Conservation (phyloP, 192 early-diverging fungal genomes). For the Umbelopsis sp. region DNA sequence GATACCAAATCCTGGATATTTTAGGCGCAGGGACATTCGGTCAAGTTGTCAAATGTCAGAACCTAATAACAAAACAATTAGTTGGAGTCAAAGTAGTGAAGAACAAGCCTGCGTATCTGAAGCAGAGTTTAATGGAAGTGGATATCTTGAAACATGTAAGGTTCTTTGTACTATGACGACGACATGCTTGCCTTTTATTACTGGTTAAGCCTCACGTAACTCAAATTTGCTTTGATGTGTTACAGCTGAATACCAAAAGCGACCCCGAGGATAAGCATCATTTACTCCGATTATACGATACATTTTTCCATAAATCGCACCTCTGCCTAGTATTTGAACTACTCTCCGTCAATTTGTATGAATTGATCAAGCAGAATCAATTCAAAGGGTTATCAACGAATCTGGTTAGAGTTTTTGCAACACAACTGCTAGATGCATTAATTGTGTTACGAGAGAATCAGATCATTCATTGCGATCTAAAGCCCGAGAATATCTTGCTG, state of each 20-base stretch:
- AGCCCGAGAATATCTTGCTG: constrained; percentile 96
- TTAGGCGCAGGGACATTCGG: constrained; percentile 98
- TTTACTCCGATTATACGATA: constrained; percentile 86
- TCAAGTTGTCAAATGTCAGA: constrained; percentile 94
- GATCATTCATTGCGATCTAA: constrained; percentile 98
- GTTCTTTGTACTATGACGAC: not conserved
- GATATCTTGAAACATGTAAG: constrained; percentile 84
- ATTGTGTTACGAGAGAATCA: constrained; percentile 83
- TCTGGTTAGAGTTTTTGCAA: constrained; percentile 89
- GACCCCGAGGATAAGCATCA: constrained; percentile 89
- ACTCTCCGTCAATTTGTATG: constrained; percentile 96
- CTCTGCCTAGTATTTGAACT: constrained; percentile 98
- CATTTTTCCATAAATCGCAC: constrained; percentile 92
- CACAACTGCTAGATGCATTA: constrained; percentile 93
- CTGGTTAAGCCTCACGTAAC: not conserved
- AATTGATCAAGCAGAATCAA: constrained; percentile 97
- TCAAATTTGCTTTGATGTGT: constrained; percentile 11
- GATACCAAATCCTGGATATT: constrained; percentile 89
- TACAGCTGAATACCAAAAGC: constrained; percentile 82
- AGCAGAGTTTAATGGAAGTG: constrained; percentile 95
- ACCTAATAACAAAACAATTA: constrained; percentile 82
- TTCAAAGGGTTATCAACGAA: constrained; percentile 94
- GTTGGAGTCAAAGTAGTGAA: constrained; percentile 98
- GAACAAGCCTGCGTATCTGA: constrained; percentile 96
- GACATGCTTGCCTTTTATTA: not conserved